Base-by-base conservation (phyloP, 371 early-diverging fungal genomes). In the Mortierella sp. region DNA sequence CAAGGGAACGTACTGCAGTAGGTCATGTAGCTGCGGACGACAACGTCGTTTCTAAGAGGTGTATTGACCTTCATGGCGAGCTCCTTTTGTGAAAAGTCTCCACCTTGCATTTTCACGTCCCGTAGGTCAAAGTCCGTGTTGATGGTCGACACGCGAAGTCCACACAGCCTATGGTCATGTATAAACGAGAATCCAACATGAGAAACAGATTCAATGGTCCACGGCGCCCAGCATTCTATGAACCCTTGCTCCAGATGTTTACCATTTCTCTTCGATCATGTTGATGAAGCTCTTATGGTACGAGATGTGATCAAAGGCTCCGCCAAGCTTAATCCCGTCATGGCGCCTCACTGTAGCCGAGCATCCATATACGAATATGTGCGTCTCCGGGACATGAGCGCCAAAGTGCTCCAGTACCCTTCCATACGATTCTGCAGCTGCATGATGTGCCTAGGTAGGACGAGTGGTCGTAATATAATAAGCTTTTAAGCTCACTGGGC, bases 321-420 rank as follows among this genome's bases (percentile, higher is more conserved):
- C 71, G 5, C 65, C 63, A 6, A 98, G 80, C 24, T 80, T 82
- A 16, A 92, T 45, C 1, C 95, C 95, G 66, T 98, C 98, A 69
- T 93, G 90, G 16, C 98, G 83, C 25, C 88, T 77, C 13, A 95
- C 84, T 0, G 98, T 97, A 0, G 97, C 98, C 16, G 97, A 95
- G 58, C 96, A 97, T 0, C 97, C 98, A 93, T 96, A 96, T 9
- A 95, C 70, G 40, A 90, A 83, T 0, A 91, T 85, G 21, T 87
- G 83, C 0, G 85, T 82, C 2, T 82, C 71, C 22, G 60, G 50
- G 10, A 80, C 67, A 28, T 64, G 28, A 1, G 81, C 82, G 5
- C 83, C 81, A 65, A 97, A 95, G 72, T 95, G 86, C 1, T 86
- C 67, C 31, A 98, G 54, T 21, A 97, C 87, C 16, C 88, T 81